Evolutionary conservation across 2,329 filamentous ascomycete species (phyloP), one percentile per base, ranked within the genome.

Genomic region (Bipolaris cookei): DNA sequence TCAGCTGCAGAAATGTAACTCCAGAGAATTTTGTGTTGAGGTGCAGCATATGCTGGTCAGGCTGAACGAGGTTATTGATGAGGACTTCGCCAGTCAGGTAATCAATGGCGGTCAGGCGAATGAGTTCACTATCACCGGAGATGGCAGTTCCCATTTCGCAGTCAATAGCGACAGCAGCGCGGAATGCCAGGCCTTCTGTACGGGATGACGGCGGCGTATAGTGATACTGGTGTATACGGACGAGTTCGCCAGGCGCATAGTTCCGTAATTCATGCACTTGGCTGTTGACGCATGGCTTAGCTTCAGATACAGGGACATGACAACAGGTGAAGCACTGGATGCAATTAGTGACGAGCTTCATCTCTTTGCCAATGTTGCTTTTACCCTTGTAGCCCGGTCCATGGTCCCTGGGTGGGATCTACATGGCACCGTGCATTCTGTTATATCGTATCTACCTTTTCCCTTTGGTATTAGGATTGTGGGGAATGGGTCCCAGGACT

Each of bases 81-180:
- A 86, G 77, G 10, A 81, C 64, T 13, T 78, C 65, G 3, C 78
- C 76, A 0, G 80, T 78, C 64, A 84, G 83, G 63, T 82, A 83
- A 13, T 64, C 83, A 23, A 86, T 65, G 1, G 80, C 65, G 0
- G 80, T 81, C 1, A 86, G 39, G 3, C 83, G 82, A 55, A 86
- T 83, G 6, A 86, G 70, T 58, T 85, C 83, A 0, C 72, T 68
- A 8, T 85, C 81, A 6, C 80, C 78, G 4, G 71, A 71, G 7
- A 64, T 61, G 1, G 80, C 72, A 0, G 74, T 78, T 14, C 83
- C 83, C 82, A 86, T 85, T 61, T 86, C 83, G 59, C 84, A 86
- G 58, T 85, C 83, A 3, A 86, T 70, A 0, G 79, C 81, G 3
- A 86, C 78, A 7, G 59, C 59, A 16, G 23, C 49, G 32, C 60